Evolutionary conservation across 495 filamentous ascomycete genomes (phyloP).

Genomic region (Hyaloscypha finlandica): DNA sequence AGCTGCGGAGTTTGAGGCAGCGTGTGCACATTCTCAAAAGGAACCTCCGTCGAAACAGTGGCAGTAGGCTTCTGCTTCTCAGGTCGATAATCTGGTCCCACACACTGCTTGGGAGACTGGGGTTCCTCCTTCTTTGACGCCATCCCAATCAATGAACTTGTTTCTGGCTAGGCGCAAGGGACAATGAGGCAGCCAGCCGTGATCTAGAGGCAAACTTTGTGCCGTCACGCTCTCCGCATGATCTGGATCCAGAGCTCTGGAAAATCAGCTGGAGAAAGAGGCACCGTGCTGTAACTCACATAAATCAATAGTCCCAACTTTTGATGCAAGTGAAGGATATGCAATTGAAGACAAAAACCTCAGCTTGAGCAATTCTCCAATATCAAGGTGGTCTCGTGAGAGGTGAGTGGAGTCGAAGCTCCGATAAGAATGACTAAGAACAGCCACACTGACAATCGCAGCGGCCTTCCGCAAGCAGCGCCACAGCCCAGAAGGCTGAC

Average conservation of each 20-base stretch:
- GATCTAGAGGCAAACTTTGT: not conserved
- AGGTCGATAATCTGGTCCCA: slow-evolving; percentile 75
- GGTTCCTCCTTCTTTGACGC: slow-evolving; percentile 7
- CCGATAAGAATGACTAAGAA: slow-evolving; percentile 9
- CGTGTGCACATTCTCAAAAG: slow-evolving; percentile 84
- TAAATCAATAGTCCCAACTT: not conserved
- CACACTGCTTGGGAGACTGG: slow-evolving; percentile 36
- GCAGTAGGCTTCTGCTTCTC: slow-evolving; percentile 81
- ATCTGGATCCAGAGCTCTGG: not conserved
- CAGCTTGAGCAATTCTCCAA: not conserved
- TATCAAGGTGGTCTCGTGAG: slow-evolving; percentile 4
- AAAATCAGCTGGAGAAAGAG: not conserved
- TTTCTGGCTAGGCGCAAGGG: not conserved
- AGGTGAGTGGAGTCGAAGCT: not conserved
- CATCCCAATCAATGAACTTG: not conserved
- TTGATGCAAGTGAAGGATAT: not conserved
- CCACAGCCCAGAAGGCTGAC: slow-evolving; percentile 11
- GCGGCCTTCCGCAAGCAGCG: slow-evolving; percentile 6
- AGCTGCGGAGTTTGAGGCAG: slow-evolving; percentile 93
- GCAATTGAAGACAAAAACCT: not conserved
- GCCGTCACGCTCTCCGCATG: not conserved
- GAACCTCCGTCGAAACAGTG: slow-evolving; percentile 83
- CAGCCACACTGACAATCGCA: slow-evolving; percentile 1
- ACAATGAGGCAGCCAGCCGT: not conserved
- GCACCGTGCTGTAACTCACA: not conserved